Conservation (phyloP, 1,139 yeast species). For the Lodderomyces margitis region DNA sequence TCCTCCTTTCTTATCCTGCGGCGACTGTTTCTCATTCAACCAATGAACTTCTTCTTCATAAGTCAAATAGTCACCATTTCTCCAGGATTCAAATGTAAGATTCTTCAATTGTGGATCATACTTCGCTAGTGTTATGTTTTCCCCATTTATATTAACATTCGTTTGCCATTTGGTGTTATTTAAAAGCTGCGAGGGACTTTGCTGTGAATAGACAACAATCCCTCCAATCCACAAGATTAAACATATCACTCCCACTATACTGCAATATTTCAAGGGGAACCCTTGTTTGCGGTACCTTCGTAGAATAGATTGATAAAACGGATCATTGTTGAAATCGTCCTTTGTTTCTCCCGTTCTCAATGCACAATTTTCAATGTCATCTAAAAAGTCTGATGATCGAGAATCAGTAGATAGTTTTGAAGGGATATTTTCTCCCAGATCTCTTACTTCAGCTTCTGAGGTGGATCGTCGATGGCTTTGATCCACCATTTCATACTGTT, state of each 20-base stretch:
- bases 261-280: slow-evolving; percentile 12
- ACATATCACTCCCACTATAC: slow-evolving; percentile 10
- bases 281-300: slow-evolving; percentile 20
- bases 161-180: slow-evolving; percentile 29
- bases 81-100: slow-evolving; percentile 27
- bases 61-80: slow-evolving; percentile 26
- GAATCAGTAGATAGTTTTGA: slow-evolving; percentile 17
- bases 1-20: slow-evolving; percentile 19
- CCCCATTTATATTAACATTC: slow-evolving; percentile 24
- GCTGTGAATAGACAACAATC: slow-evolving; percentile 31
- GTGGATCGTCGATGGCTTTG: slow-evolving; percentile 11
- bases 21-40: slow-evolving; percentile 34
- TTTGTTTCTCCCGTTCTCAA: slow-evolving; percentile 6
- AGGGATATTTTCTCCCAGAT: slow-evolving; percentile 2
- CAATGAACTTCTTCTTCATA: slow-evolving; percentile 24
- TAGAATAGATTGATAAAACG: slow-evolving; percentile 25
- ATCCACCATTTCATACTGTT: slow-evolving; percentile 27
- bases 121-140: slow-evolving; percentile 32
- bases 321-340: slow-evolving; percentile 26
- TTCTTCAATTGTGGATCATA: slow-evolving; percentile 29
- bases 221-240: slow-evolving; percentile 28
- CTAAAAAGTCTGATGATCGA: slow-evolving; percentile 29
- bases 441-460: not conserved
- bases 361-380: slow-evolving; percentile 25
- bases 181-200: slow-evolving; percentile 21